Percentiles rank a stretch among this genome's conserved stretches.
These are phyloP conservation scores for Craterostigma plantagineum DNA, from an alignment of 257 asterid genomes.

Conservation along the genomic window DNA sequence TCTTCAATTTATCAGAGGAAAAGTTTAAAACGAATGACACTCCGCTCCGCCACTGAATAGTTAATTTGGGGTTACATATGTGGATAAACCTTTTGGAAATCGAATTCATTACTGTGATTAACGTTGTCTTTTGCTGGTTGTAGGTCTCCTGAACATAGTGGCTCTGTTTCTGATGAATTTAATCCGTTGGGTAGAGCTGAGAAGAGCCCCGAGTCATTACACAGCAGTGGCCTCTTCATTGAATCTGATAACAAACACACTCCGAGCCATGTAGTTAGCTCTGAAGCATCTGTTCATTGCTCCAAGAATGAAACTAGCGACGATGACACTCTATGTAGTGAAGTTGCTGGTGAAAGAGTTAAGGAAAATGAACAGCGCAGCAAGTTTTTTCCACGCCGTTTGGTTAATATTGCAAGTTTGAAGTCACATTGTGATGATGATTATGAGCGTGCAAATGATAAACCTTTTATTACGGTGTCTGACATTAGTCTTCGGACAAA, in stretches of 20 bases:
- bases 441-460: constrained; percentile 1
- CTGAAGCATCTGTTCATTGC: constrained; percentile 11
- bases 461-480: constrained; percentile 49
- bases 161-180: constrained; percentile 40
- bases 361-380: constrained; percentile 13
- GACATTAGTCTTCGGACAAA: constrained; percentile 69
- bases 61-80: too few species aligned
- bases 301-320: constrained; percentile 5
- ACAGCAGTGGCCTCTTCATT: constrained; percentile 22
- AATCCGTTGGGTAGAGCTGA: constrained; percentile 56
- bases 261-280: constrained; percentile 17
- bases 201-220: constrained; percentile 22
- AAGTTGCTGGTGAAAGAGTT: constrained; percentile 11
- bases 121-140: constrained; percentile 3
- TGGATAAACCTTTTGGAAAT: not conserved
- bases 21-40: too few species aligned
- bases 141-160: constrained; percentile 73
- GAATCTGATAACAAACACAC: constrained; percentile 27
- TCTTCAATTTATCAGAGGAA: too few species aligned
- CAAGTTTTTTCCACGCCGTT: constrained; percentile 13
- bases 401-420: too few species aligned
- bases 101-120: constrained; percentile 9
- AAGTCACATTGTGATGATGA: not conserved
- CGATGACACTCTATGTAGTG: constrained; percentile 5
- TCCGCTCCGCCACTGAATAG: too few species aligned